Percentiles rank a stretch among this genome's conserved stretches.
Conservation (phyloP, 306 rosid species). For the Mimosa bimucronata region DNA sequence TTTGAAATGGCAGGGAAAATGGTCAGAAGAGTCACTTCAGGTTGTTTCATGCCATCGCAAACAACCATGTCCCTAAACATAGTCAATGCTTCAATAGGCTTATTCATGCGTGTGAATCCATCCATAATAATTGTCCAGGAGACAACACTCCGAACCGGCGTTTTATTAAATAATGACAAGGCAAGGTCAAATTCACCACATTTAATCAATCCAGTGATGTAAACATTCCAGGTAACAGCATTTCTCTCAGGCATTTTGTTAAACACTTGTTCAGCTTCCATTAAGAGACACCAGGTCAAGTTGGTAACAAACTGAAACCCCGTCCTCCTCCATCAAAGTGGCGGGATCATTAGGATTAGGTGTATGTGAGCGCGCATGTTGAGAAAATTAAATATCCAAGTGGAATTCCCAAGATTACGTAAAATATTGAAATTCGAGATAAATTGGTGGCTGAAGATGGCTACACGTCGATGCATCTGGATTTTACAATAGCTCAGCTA, state of each 20-base stretch:
- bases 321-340: conserved; percentile 70
- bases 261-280: conserved; percentile 55
- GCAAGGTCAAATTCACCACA: conserved; percentile 65
- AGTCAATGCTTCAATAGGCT: conserved; percentile 52
- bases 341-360: conserved; percentile 74
- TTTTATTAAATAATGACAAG: conserved; percentile 51
- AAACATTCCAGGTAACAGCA: conserved; percentile 72
- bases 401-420: conserved; percentile 22
- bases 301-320: conserved; percentile 66
- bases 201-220: conserved; percentile 58
- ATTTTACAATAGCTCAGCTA: background rate
- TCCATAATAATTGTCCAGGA: conserved; percentile 80
- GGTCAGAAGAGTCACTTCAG: conserved; percentile 62
- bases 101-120: conserved; percentile 53
- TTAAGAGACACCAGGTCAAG: conserved; percentile 51
- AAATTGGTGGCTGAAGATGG: conserved; percentile 50
- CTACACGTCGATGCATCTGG: conserved; percentile 67
- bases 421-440: conserved; percentile 36
- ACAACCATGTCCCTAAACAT: conserved; percentile 64
- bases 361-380: conserved; percentile 42
- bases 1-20: conserved; percentile 62
- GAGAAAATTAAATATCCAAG: conserved; percentile 33
- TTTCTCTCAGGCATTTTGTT: conserved; percentile 58
- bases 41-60: conserved; percentile 52
- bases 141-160: conserved; percentile 61